Evolutionary conservation across 2,329 filamentous ascomycete species (phyloP), one percentile per base, ranked within the genome.

Genomic region (Fusarium guadeloupense): DNA sequence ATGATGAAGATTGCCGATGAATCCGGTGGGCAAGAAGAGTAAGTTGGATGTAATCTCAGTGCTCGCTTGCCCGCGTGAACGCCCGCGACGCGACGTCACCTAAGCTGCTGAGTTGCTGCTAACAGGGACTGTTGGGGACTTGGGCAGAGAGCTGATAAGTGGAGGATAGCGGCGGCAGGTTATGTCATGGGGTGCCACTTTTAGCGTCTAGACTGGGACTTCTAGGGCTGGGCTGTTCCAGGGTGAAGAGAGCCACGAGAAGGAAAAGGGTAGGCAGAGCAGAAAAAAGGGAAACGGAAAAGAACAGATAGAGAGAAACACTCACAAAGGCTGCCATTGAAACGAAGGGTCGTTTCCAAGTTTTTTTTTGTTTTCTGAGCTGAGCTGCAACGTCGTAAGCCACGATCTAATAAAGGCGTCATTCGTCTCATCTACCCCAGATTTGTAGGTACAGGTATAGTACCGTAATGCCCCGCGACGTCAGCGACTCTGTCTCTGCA

Each of bases 301-400:
- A 23, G 5, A 6, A 48, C 23, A 38, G 20, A 20, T 31, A 35
- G 21, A 21, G 44, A 52, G 21, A 7, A 17, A 25, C 13, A 69
- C 73, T 75, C 62, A 75, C 73, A 68, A 75, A 68, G 50, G 73
- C 73, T 64, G 73, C 73, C 73, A 75, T 75, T 55, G 65, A 71
- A 40, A 55, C 69, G 17, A 37, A n/a, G n/a, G n/a, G n/a, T n/a
- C 30, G 34, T 31, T 61, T 59, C 40, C 67, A 62, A 53, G 62
- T 59, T 65, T 64, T 61, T 47, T 60, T 66, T 52, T 23, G 43
- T 43, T n/a, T n/a, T n/a, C n/a, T n/a, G n/a, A n/a, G n/a, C n/a
- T 54, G 42, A 57, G 52, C 59, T 63, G 59, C 53, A 41, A 64
- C 64, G 52, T 28, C 62, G 59, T 65, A 59, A 62, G 64, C 62